Evolutionary conservation across 495 filamentous ascomycete genomes (phyloP).

Genomic region (Neurospora sublineolata): DNA sequence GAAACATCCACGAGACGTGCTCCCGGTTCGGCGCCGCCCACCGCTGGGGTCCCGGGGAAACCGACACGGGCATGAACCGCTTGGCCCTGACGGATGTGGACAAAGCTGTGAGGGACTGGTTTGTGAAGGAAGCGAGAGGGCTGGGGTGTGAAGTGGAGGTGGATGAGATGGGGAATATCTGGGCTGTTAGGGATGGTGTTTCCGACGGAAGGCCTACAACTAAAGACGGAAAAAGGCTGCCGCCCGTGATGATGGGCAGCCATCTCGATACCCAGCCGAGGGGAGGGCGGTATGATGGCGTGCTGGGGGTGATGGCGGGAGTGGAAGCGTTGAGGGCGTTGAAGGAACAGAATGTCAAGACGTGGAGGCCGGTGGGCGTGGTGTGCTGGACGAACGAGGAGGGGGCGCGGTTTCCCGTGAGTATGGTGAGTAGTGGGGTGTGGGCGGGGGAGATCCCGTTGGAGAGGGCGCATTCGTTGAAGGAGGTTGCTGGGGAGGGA

Average conservation of each 20-base stretch:
- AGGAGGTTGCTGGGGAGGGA: conserved; percentile 36
- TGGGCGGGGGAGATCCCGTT: conserved; percentile 60
- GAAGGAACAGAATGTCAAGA: conserved; percentile 57
- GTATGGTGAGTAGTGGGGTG: conserved; percentile 66
- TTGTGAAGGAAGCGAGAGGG: conserved; percentile 50
- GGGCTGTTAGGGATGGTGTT: conserved; percentile 53
- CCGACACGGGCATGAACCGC: conserved; percentile 36
- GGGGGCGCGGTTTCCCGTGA: conserved; percentile 68
- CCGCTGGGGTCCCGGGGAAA: conserved; percentile 13
- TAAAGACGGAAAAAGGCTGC: conserved; percentile 3
- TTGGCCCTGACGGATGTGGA: conserved; percentile 61
- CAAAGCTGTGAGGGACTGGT: conserved; percentile 64
- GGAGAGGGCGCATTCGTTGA: conserved; percentile 43
- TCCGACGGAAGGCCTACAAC: not conserved
- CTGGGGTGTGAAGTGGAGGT: conserved; percentile 47
- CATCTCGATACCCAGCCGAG: conserved; percentile 73
- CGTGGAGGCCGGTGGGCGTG: conserved; percentile 57
- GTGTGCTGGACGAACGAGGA: conserved; percentile 85
- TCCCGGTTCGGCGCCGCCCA: conserved; percentile 39
- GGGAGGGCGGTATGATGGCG: conserved; percentile 67
- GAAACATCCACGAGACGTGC: conserved; percentile 47
- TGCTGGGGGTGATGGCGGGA: conserved; percentile 61
- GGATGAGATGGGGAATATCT: conserved; percentile 55
- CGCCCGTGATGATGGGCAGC: conserved; percentile 54
- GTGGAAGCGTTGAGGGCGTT: conserved; percentile 60